Base-by-base conservation (phyloP, 768 basidiomycete species). In the Podaxis rugospora region DNA sequence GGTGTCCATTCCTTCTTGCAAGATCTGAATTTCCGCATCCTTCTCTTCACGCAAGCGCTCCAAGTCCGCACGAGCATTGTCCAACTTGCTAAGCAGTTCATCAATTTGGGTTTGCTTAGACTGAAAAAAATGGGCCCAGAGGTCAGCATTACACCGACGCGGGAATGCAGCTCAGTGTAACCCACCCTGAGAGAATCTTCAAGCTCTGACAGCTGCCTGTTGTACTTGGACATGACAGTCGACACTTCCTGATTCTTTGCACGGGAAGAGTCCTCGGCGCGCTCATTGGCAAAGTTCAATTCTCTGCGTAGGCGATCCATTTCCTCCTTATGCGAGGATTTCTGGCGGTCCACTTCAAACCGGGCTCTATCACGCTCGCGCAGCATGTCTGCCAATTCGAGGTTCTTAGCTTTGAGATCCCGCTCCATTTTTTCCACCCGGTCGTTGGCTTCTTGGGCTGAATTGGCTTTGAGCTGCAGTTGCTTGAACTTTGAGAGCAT, bases 391-490 rank as follows among this genome's bases (percentile, higher is more conserved):
- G 97, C 97, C 18, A 99, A 79, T 72, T 98, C 97, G 58, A 99
- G 75, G 70, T 98, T 99, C 83, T 99, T 99, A n/a, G 92, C 82
- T 76, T 98, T 99, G 67, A 98, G 79, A 71, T 99, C 97, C 36
- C 95, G 82, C 71, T 99, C 97, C 95, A 98, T 98, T 61, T 95
- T 82, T 73, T 98, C 97, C 95, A 99, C 98, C 66, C 88, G 88
- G 72, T 99, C 96, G 49, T 98, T 90, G 28, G 95, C 92, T 74
- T 98, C 97, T 72, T 98, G 96, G 0, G 97, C 95, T 37, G 95
- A 97, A 70, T 95, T 97, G 16, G 97, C 97, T 72, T 97, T 98
- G 63, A 98, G 83, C 71, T 98, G 95, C 83, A 98, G 84, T 66
- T 92, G 89, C 79, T 98, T 99, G 82, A 92, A 95, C 76, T 96